Base-by-base conservation (phyloP, 1,284 basidiomycete species). In the Boletellus deceptivus region DNA sequence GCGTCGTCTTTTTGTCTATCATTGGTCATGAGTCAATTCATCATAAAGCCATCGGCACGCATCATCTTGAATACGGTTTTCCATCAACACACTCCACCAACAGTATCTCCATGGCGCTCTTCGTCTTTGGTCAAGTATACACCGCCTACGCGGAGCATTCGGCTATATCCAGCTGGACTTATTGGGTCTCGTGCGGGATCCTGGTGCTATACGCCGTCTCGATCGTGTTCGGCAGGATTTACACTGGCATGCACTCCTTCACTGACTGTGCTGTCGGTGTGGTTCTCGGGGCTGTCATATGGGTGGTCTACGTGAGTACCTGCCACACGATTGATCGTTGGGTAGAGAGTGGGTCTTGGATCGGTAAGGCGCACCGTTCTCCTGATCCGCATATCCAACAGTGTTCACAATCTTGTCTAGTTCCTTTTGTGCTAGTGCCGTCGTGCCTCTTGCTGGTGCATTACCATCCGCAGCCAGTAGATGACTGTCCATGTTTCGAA, bases 401-500 rank as follows among this genome's bases (percentile, higher is more conserved):
- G 10, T 29, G 18, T 20, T 39, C 4, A 20, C 22, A 4, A 35
- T 16, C n/a, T 40, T 48, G 25, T 46, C 6, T 59, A 78, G 90
- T 92, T 6, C 92, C 94, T 1, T 58, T 83, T 6, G 75, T 84
- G 18, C 70, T 86, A 27, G 74, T 92, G 13, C 80, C 86, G 0
- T 59, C 88, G 25, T 79, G 83, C 47, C 74, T 95, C 9, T 72
- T 91, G 2, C 72, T 91, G 39, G 88, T 97, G 6, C 88, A 93
- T 64, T 79, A 88, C 56, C 95, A 98, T 66, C 94, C 95, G 0
- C 89, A 94, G 62, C 91, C 92, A 0, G 86, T 97, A 1, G 94
- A 98, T 54, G 93, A 97, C 64, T 98, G 96, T 63, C 97, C 96
- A 1, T 98, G 96, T 71, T 99, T 98, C 69, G 96, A 98, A 69